phyloP scores from a whole-genome alignment of 148 eudicot species.

The Pharnaceum exiguum region DNA sequence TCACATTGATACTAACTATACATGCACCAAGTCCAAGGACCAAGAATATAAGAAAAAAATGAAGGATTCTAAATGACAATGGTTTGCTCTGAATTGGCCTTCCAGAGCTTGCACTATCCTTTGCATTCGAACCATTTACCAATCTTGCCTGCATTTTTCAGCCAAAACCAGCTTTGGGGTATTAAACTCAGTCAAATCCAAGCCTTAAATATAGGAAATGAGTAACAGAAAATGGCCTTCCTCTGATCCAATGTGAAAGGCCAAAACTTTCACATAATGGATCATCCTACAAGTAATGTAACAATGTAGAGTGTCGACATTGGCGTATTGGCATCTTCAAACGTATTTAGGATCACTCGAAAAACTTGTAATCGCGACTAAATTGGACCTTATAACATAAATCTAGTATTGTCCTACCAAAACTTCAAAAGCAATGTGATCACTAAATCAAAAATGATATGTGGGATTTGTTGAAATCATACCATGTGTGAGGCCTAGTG shows the following conservation, averaged over 20 bases:
- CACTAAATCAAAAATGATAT: neutral
- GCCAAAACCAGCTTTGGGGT: neutral
- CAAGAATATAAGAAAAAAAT: conserved; percentile 29
- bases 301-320: neutral
- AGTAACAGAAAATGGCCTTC: neutral
- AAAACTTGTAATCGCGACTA: conserved; percentile 4
- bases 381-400: neutral
- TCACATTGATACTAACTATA: conserved; percentile 35
- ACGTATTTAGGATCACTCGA: conserved; percentile 9
- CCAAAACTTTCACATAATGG: neutral
- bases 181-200: neutral
- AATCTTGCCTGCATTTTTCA: conserved; percentile 26
- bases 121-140: conserved; percentile 26
- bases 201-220: neutral
- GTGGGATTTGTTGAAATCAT: conserved; percentile 11
- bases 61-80: conserved; percentile 30
- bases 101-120: conserved; percentile 3
- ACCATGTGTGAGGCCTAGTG: neutral
- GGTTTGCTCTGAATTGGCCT: conserved; percentile 22
- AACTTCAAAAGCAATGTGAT: neutral
- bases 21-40: conserved; percentile 36
- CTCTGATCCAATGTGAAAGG: conserved; percentile 1
- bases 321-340: neutral
- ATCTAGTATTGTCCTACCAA: neutral
- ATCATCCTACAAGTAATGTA: conserved; percentile 8